Base-by-base conservation (phyloP, 192 early-diverging fungal genomes). In the Backusella sp. region DNA sequence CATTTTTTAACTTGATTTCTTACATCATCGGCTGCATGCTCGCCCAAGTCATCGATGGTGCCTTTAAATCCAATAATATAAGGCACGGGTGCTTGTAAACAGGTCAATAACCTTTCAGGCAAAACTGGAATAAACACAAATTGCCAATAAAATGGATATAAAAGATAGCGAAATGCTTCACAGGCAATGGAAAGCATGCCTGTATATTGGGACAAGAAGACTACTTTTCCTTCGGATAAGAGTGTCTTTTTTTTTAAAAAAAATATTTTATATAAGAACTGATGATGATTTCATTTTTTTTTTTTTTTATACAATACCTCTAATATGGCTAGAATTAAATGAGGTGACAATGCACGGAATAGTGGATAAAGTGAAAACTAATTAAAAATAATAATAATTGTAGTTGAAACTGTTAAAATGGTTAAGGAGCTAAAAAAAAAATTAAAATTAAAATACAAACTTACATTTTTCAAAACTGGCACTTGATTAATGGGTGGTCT, bases 101-200 rank as follows among this genome's bases (percentile, higher is more conserved):
- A 82, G 21, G 77, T 87, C 82, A 94, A 77, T 14, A 94, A 74
- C 19, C 84, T 76, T 14, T 81, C 84, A 0, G 93, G 93, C 4
- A 94, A 79, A 17, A 94, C 83, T 11, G 93, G 93, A 30, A 94
- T 92, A 46, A 90, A 88, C 17, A 94, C 91, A 56, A 91, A 90
- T 76, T 91, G 92, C 92, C 92, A 94, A 41, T 86, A 88, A n/a
- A 94, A 79, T 9, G 93, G 93, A 73, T 89, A 94, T 30, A 94
- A 76, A 3, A 92, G 78, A 52, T 88, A 84, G 8, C 84, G 85
- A 39, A 94, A 82, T 3, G 86, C 77, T 74, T 94, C 92, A 67
- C 84, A 79, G 0, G 89, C 92, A 4, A 92, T 59, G 2, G 88
- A 89, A 44, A 94, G 82, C 92, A 94, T 94, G 23, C 88, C 86